These are phyloP conservation scores for Metarhizium rileyi DNA, from an alignment of 2,329 filamentous ascomycete species.

Conservation along the genomic window DNA sequence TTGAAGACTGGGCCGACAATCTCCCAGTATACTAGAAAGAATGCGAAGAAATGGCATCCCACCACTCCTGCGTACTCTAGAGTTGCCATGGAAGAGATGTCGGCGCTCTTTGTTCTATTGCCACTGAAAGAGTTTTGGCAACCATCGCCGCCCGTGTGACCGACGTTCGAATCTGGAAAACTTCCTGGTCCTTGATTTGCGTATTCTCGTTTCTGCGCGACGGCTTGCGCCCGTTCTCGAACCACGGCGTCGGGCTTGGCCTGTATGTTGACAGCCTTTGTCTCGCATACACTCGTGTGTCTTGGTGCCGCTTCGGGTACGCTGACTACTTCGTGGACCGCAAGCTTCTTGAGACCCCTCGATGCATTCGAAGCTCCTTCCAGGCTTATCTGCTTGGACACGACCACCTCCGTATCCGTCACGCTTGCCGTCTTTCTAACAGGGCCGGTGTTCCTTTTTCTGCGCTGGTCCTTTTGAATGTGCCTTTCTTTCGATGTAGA, in stretches of 20 bases:
- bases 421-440: not conserved
- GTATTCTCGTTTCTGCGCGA: too few species aligned
- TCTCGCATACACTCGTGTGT: not conserved
- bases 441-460: not conserved
- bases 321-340: not conserved
- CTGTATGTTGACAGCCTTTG: not conserved
- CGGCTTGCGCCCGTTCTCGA: too few species aligned
- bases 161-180: slow-evolving; percentile 18
- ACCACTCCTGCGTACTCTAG: not conserved
- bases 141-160: slow-evolving; percentile 19
- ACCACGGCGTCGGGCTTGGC: not conserved
- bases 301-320: not conserved
- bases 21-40: slow-evolving; percentile 22
- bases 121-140: slow-evolving; percentile 13
- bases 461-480: slow-evolving; percentile 9
- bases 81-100: not conserved
- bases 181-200: slow-evolving; percentile 15
- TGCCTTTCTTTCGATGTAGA: slow-evolving; percentile 17
- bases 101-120: not conserved
- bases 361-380: not conserved
- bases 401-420: not conserved
- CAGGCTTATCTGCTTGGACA: not conserved
- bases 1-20: slow-evolving; percentile 30
- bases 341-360: not conserved
- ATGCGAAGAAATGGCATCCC: slow-evolving; percentile 6